A percentile compares a stretch with the other conserved stretches of the same genome.
Conservation (phyloP, 108 stramenopile species). For the Skeletonema costatum region DNA sequence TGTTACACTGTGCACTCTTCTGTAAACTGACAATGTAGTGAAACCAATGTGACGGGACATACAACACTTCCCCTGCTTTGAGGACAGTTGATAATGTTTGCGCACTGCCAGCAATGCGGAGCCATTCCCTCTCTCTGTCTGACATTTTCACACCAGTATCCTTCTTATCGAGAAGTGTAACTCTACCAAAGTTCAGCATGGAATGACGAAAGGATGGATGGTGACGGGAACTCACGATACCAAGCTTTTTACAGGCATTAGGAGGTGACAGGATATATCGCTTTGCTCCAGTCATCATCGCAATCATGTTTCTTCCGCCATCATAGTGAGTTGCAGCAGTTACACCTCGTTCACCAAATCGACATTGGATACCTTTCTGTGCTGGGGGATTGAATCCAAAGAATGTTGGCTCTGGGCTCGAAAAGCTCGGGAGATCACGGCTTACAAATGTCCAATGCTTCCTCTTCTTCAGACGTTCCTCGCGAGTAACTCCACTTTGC, state of each 20-base stretch:
- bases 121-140: conserved; percentile 64
- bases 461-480: conserved; percentile 51
- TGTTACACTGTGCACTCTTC: conserved; percentile 93
- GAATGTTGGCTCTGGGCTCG: conserved; percentile 61
- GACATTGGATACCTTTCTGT: conserved; percentile 90
- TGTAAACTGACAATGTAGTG: conserved; percentile 91
- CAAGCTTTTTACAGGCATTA: conserved; percentile 74
- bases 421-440: conserved; percentile 77
- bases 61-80: conserved; percentile 90
- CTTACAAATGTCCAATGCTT: conserved; percentile 76
- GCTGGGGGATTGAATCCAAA: conserved; percentile 63
- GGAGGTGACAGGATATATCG: conserved; percentile 94
- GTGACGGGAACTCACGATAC: conserved; percentile 60
- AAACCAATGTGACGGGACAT: conserved; percentile 93
- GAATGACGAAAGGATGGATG: conserved; percentile 86
- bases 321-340: conserved; percentile 97
- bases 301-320: conserved; percentile 90
- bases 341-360: conserved; percentile 88
- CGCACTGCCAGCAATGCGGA: conserved; percentile 51
- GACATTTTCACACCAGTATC: conserved; percentile 56
- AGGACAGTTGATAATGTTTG: conserved; percentile 84
- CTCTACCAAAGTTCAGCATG: conserved; percentile 79
- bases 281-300: conserved; percentile 94
- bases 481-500: conserved; percentile 68
- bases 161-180: conserved; percentile 54